A percentile compares a stretch with the other conserved stretches of the same genome.
Conservation (phyloP, 768 basidiomycete genomes). For the Auricularia sp. region DNA sequence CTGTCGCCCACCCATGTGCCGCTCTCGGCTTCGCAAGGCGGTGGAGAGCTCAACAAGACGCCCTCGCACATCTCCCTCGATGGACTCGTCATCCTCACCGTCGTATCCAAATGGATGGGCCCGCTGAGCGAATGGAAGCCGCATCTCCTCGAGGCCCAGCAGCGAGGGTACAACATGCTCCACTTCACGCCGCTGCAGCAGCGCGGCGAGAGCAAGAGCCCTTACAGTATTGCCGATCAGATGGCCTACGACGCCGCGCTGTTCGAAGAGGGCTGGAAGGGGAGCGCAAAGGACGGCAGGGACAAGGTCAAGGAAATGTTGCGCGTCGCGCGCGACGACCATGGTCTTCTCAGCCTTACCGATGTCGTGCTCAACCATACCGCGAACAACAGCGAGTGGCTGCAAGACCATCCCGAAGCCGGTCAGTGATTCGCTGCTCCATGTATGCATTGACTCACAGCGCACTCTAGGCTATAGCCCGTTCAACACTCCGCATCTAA, state of each 20-base stretch:
- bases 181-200: slow-evolving; percentile 95
- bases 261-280: slow-evolving; percentile 33
- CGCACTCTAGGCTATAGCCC: slow-evolving; percentile 67
- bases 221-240: slow-evolving; percentile 90
- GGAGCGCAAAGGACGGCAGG: slow-evolving; percentile 39
- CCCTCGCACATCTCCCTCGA: slow-evolving; percentile 70
- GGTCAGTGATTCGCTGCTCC: slow-evolving; percentile 36
- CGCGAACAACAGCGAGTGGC: slow-evolving; percentile 87
- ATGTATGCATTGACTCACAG: neutral
- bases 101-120: slow-evolving; percentile 99
- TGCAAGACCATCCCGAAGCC: slow-evolving; percentile 89
- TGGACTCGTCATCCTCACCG: slow-evolving; percentile 77
- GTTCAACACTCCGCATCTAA: slow-evolving; percentile 81
- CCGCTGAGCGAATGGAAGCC: slow-evolving; percentile 63
- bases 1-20: slow-evolving; percentile 45
- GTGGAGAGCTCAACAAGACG: slow-evolving; percentile 39
- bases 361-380: slow-evolving; percentile 98
- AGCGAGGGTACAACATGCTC: slow-evolving; percentile 95
- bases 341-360: slow-evolving; percentile 79
- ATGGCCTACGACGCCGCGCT: slow-evolving; percentile 68
- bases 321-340: slow-evolving; percentile 66
- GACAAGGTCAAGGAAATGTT: slow-evolving; percentile 54
- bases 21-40: slow-evolving; percentile 42
- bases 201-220: slow-evolving; percentile 79
- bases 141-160: slow-evolving; percentile 73